Conservation (phyloP, 2,329 filamentous ascomycete genomes). For the Phoma herbarum region DNA sequence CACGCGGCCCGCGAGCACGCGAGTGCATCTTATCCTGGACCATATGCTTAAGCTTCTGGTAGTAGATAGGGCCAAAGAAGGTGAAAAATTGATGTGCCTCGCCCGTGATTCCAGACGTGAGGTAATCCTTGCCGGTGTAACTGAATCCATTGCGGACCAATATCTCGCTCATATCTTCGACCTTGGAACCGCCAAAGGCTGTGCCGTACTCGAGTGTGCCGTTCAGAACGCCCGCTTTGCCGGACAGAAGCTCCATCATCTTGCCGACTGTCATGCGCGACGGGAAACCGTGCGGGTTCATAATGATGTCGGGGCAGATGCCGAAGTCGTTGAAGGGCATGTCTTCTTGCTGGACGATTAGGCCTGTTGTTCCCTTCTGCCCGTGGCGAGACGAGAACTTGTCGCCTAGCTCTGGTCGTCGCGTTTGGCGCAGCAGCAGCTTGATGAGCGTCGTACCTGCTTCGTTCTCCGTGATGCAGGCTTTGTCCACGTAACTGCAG, state of each 20-base stretch:
- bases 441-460: slow-evolving; percentile 87
- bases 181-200: slow-evolving; percentile 81
- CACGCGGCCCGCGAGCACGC: slow-evolving; percentile 85
- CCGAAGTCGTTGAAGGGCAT: slow-evolving; percentile 94
- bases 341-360: slow-evolving; percentile 95
- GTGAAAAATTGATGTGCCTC: slow-evolving; percentile 95
- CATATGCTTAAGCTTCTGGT: slow-evolving; percentile 99
- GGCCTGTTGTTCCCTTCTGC: slow-evolving; percentile 96
- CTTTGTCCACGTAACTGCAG: slow-evolving; percentile 91
- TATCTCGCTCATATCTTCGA: slow-evolving; percentile 87
- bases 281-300: slow-evolving; percentile 99
- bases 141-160: slow-evolving; percentile 90
- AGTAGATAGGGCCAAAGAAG: slow-evolving; percentile 98
- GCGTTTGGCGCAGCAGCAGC: slow-evolving; percentile 93
- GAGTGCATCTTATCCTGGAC: slow-evolving; percentile 99
- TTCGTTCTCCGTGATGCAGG: slow-evolving; percentile 91
- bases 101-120: slow-evolving; percentile 93
- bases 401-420: slow-evolving; percentile 92
- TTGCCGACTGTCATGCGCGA: slow-evolving; percentile 99
- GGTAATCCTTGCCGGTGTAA: slow-evolving; percentile 96
- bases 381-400: slow-evolving; percentile 99
- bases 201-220: slow-evolving; percentile 91
- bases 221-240: slow-evolving; percentile 88
- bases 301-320: slow-evolving; percentile 97
- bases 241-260: slow-evolving; percentile 91